Evolutionary conservation across 208 protist species (phyloP).

Genomic region (Acanthamoeba sp.): DNA sequence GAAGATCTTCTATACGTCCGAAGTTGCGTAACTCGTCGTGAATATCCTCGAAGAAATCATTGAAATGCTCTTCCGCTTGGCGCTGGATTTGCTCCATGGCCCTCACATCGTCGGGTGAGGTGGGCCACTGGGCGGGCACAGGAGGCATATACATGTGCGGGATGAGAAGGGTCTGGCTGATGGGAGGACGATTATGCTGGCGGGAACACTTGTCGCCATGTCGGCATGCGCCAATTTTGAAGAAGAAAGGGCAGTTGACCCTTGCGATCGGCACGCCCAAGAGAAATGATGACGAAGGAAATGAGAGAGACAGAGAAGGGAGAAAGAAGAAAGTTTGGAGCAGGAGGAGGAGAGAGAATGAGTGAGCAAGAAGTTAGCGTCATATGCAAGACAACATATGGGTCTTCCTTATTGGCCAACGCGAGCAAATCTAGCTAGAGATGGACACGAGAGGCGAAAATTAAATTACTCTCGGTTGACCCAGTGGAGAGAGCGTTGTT

Average conservation of each 20-base stretch:
- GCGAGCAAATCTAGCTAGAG: conserved; percentile 20
- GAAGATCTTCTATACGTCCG: conserved; percentile 86
- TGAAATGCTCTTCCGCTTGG: conserved; percentile 85
- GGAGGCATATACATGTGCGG: conserved; percentile 77
- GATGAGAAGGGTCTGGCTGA: conserved; percentile 84
- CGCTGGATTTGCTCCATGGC: not conserved
- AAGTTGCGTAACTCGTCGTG: conserved; percentile 87
- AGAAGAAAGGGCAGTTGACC: conserved; percentile 84
- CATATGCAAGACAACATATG: not conserved
- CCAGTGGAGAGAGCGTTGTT: not conserved
- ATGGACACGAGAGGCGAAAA: not conserved
- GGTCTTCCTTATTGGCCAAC: conserved; percentile 2
- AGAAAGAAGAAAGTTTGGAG: not conserved
- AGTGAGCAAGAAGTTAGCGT: not conserved
- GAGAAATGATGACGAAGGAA: not conserved
- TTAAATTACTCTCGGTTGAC: conserved; percentile 25
- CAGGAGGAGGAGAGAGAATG: no score
- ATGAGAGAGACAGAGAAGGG: not conserved
- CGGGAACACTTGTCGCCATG: conserved; percentile 85
- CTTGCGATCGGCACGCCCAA: not conserved
- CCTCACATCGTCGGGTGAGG: not conserved
- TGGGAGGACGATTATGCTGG: conserved; percentile 81
- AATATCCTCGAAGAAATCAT: conserved; percentile 90
- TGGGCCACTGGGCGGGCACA: conserved; percentile 17
- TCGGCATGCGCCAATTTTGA: conserved; percentile 88